Percentiles rank a stretch among this genome's conserved stretches.
Evolutionary conservation across 139 green algal genomes (phyloP).

Genomic region (Coelastrella sp.): DNA sequence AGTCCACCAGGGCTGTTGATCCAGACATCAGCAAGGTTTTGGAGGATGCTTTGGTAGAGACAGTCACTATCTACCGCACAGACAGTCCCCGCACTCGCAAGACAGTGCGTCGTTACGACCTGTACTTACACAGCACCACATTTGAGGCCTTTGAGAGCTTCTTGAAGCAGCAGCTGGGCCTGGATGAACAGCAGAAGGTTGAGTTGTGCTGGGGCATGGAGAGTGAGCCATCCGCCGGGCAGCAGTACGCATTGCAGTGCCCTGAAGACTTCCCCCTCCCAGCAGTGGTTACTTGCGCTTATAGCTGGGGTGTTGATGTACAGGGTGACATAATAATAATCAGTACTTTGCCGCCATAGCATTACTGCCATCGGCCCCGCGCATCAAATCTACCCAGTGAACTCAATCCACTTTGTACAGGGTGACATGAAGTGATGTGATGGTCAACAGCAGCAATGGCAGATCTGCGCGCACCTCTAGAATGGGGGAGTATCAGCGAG

Average conservation of each 20-base stretch:
- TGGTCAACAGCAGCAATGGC: too few species aligned
- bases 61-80: neutral
- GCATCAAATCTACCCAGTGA: too few species aligned
- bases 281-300: neutral
- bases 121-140: neutral
- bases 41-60: neutral
- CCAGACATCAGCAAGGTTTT: too few species aligned
- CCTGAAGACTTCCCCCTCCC: neutral
- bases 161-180: neutral
- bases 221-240: neutral
- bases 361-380: too few species aligned
- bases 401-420: too few species aligned
- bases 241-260: neutral
- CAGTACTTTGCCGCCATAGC: too few species aligned
- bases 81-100: neutral
- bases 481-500: too few species aligned
- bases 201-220: neutral
- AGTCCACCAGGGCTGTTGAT: too few species aligned
- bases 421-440: too few species aligned
- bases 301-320: neutral
- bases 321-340: neutral
- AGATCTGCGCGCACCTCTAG: too few species aligned
- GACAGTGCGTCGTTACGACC: neutral
- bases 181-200: neutral
- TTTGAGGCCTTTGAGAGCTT: neutral